Base-by-base conservation (phyloP, 768 basidiomycete species). In the Auriculariales sp. region DNA sequence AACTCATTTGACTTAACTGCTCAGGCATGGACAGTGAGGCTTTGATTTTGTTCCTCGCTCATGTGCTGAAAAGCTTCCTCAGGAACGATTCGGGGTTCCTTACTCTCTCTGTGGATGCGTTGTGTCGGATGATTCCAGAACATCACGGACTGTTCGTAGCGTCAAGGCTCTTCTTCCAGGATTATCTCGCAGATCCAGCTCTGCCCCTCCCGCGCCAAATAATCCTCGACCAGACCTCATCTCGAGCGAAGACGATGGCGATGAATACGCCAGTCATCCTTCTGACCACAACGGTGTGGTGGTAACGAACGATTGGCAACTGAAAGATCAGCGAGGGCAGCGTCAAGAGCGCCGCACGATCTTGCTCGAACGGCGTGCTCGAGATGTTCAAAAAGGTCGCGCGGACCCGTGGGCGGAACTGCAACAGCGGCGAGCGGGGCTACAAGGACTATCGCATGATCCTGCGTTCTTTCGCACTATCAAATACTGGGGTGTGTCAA, bases 1-100 rank as follows among this genome's bases (percentile, higher is more conserved):
- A 67, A 64, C 2, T 58, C 69, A 17, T 73, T 78, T 52, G 78
- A 78, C 32, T 44, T 65, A 12, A 79, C 75, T 1, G 73, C 70
- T 36, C 67, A 67, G 11, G 68, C 68, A 3, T 77, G 76, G 77
- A 56, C 59, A 50, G 71, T 71, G 28, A 28, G 2, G 15, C 5
- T 15, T n/a, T n/a, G n/a, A n/a, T n/a, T n/a, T n/a, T n/a, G n/a
- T n/a, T n/a, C n/a, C n/a, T n/a, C n/a, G n/a, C n/a, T n/a, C n/a
- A n/a, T n/a, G n/a, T n/a, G n/a, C n/a, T n/a, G n/a, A n/a, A n/a
- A 36, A 5, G n/a, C 6, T 17, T 36, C 24, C 17, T 6, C 34
- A 74, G 46, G 22, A 25, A 10, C 48, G 48, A 3, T 51, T 9
- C 46, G 50, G 46, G 9, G 50, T 51, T n/a, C 50, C 50, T 4